Evolutionary conservation across 2,329 filamentous ascomycete species (phyloP), one percentile per base, ranked within the genome.

Genomic region (Colletotrichum orchidophilum): DNA sequence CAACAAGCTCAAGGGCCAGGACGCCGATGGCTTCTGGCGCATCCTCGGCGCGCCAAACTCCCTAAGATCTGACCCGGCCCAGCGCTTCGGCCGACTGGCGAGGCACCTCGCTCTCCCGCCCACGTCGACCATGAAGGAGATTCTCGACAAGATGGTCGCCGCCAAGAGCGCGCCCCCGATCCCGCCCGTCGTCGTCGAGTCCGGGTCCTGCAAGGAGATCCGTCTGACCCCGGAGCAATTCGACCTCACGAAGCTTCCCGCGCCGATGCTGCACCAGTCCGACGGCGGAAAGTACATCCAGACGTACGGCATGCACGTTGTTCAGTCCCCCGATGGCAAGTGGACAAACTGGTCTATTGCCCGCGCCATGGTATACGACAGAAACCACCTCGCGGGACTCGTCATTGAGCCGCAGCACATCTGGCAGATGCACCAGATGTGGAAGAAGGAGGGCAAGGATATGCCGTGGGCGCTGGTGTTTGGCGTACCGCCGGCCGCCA

Each of bases 211-310:
- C 75, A 87, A 87, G 75, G 80, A 86, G 74, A 78, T 82, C 68
- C 78, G 74, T 12, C 67, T 87, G 1, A 73, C 76, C 1, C 79
- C 76, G 0, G 78, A 80, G 18, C 76, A 85, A 15, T 79, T 87
- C 59, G 84, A 86, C 74, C 78, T 88, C 0, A 80, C 76, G 0
- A 75, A 74, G 13, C 76, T 87, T 0, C 84, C 86, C 0, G 79
- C 78, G 0, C 86, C 85, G 0, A 60, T 80, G 13, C 76, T 87
- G 0, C 83, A 87, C 74, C 66, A 83, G 68, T 74, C 76, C 0
- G 86, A 87, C 66, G 85, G 86, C 0, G 86, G 86, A 0, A 84
- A 83, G 63, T 87, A 87, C 66, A 75, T 87, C 26, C 85, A 87
- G 70, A 87, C 85, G 0, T 85, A 83, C 63, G 86, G 86, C 2